phyloP scores from a whole-genome alignment of 2,329 filamentous ascomycete genomes.

The Aplosporella prunicola region DNA sequence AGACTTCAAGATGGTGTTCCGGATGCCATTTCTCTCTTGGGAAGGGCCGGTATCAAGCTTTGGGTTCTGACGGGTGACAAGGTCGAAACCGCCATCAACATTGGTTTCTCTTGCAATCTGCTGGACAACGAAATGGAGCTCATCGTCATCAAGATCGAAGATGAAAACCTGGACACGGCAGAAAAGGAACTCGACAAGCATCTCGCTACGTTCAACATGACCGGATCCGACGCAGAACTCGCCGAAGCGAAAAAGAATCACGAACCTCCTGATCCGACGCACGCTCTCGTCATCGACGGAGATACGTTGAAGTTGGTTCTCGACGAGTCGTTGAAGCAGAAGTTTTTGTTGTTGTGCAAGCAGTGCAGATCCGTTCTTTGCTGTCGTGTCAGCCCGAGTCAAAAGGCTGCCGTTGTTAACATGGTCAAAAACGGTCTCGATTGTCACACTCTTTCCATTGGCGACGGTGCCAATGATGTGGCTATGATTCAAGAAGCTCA shows the following conservation, averaged over 20 bases:
- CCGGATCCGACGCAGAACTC: slow-evolving; percentile 78
- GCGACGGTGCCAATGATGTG: slow-evolving; percentile 91
- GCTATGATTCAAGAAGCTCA: slow-evolving; percentile 97
- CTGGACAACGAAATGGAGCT: slow-evolving; percentile 97
- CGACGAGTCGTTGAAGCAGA: slow-evolving; percentile 72
- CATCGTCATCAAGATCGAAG: slow-evolving; percentile 76
- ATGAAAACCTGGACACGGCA: slow-evolving; percentile 56
- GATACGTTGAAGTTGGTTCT: slow-evolving; percentile 86
- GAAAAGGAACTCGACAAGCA: slow-evolving; percentile 66
- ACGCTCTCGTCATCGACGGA: slow-evolving; percentile 90
- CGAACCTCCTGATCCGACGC: slow-evolving; percentile 74
- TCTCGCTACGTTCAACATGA: slow-evolving; percentile 64
- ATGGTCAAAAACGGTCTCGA: slow-evolving; percentile 94
- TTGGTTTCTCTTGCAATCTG: slow-evolving; percentile 96
- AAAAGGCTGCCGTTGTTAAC: slow-evolving; percentile 92
- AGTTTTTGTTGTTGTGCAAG: slow-evolving; percentile 91
- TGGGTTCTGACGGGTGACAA: slow-evolving; percentile 99
- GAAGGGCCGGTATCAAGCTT: slow-evolving; percentile 89
- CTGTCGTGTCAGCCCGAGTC: slow-evolving; percentile 91
- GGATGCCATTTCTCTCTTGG: slow-evolving; percentile 85
- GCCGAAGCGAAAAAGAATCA: slow-evolving; percentile 71
- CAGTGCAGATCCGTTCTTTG: slow-evolving; percentile 94
- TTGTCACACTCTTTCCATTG: slow-evolving; percentile 90
- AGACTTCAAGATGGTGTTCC: slow-evolving; percentile 93
- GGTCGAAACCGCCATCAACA: slow-evolving; percentile 98